phyloP scores from a whole-genome alignment of 345 rosid species.

The Gossypium herbaceum region DNA sequence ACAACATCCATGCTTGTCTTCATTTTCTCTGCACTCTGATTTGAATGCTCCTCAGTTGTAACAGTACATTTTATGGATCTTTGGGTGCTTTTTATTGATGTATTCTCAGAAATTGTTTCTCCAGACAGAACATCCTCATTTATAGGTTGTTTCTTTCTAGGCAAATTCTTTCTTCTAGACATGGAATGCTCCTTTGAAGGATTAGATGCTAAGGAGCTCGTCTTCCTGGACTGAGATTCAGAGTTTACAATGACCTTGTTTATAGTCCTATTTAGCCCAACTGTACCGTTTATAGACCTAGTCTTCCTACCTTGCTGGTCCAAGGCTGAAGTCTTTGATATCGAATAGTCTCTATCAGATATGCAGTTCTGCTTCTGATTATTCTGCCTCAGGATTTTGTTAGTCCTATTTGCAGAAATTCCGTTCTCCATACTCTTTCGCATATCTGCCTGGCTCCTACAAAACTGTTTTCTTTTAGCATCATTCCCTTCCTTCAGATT shows the following conservation, averaged over 20 bases:
- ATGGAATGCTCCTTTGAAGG: conserved; percentile 35
- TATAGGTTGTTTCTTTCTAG: conserved; percentile 40
- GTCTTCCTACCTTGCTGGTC: conserved; percentile 37
- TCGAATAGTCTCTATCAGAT: conserved; percentile 29
- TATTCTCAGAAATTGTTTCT: conserved; percentile 29
- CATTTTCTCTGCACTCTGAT: conserved; percentile 24
- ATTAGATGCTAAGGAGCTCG: conserved; percentile 15
- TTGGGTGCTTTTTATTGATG: conserved; percentile 31
- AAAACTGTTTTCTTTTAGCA: conserved; percentile 29
- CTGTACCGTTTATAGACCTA: conserved; percentile 31
- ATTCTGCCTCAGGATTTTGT: conserved; percentile 49
- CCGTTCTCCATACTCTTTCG: conserved; percentile 37
- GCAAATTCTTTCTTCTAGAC: conserved; percentile 36
- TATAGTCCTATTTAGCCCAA: conserved; percentile 30
- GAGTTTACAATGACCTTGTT: conserved; percentile 21
- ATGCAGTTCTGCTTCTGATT: conserved; percentile 69
- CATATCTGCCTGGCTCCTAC: conserved; percentile 33
- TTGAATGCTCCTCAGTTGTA: conserved; percentile 32
- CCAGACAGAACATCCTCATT: conserved; percentile 27
- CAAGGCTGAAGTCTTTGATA: conserved; percentile 29
- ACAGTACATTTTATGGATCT: conserved; percentile 40
- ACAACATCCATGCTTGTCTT: conserved; percentile 63
- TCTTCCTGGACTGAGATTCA: conserved; percentile 36
- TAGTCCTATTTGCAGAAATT: conserved; percentile 30
- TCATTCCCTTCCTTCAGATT: conserved; percentile 47